Base-by-base conservation (phyloP, 129 eudicot genomes). In the Flaveria brownii region DNA sequence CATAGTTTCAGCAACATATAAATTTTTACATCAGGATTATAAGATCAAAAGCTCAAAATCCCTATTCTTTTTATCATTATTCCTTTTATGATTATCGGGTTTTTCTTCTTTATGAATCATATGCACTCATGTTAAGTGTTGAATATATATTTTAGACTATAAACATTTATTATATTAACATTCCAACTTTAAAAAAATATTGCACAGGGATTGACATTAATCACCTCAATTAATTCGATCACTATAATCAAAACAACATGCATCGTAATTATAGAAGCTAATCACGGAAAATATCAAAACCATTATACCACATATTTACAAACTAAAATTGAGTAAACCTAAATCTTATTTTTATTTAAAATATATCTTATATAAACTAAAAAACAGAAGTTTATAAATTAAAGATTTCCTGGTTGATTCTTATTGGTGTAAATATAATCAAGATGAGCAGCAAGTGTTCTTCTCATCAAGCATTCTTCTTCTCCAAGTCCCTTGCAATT, bases 361-460 rank as follows among this genome's bases (percentile, higher is more conserved):
- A 22, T 7, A 78, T 33, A 42, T 55, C n/a, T 57, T 8, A 22
- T 45, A 15, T 46, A 33, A 67, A 46, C 55, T 71, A 61, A 23
- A 45, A 45, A 39, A 39, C 11, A 49, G 13, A 68, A 72, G 45
- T 5, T 43, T 11, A 26, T 12, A 0, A 57, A 73, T n/a, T 18
- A 68, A 65, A 62, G 5, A 68, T 43, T 43, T 81, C 68, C 80
- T 36, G 41, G 41, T 36, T 25, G 90, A 4, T 69, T 77, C 4
- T 81, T 78, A 67, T 84, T 89, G 23, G 93, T 90, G 77, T 90
- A 90, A 71, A 90, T 90, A 74, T 90, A 90, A 84, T 90, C 96
- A 68, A 82, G 77, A 65, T 86, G 89, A 17, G 88, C 93, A 13
- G 78, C 84, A 39, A 86, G 75, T 11, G 88, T 86, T 84, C 86